Evolutionary conservation across 441 rosid genomes (phyloP), one percentile per base, ranked within the genome.

Genomic region (Euphorbia schlechtendalii): DNA sequence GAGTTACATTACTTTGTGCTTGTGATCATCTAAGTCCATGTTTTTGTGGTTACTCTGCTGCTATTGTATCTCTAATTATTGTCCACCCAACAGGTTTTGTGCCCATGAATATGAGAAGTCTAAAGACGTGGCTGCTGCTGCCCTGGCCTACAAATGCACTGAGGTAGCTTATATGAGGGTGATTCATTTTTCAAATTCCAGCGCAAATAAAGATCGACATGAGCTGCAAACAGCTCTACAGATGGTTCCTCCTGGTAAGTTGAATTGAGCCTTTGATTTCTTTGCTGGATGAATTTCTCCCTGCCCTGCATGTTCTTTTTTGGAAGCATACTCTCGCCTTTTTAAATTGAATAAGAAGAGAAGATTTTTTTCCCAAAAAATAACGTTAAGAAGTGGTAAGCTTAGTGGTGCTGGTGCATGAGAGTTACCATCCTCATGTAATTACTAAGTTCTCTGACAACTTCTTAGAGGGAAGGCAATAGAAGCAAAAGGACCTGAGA

Each of bases 131-230:
- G 97, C 92, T 68, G 80, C 91, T 69, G 96, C 99, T 78, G 86
- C 98, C 56, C 78, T 95, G 79, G 96, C 98, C 73, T 95, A 95
- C 88, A 95, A 95, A 69, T 91, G 96, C 80, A 83, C 78, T 82
- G 98, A 95, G 82, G 90, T 81, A 68, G 98, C 99, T 21, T 83
- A 84, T 78, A 77, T 95, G 95, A 89, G 93, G 76, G 99, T 92
- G 40, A 79, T 91, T 64, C 82, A 86, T 81, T 77, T 82, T 63
- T 84, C 89, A 14, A 78, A 88, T 76, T 59, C 70, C 68, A 66
- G 66, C 71, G 96, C 88, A 56, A 83, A 65, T 79, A 88, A 86
- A 81, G 96, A 84, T 73, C 86, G 90, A 13, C 66, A 59, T 27
- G 98, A 91, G 52, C 77, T 95, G 86, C 91, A 85, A 73, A 65